These are phyloP conservation scores for Phytopythium aichiense DNA, from an alignment of 352 stramenopile genomes.

Conservation along the genomic window DNA sequence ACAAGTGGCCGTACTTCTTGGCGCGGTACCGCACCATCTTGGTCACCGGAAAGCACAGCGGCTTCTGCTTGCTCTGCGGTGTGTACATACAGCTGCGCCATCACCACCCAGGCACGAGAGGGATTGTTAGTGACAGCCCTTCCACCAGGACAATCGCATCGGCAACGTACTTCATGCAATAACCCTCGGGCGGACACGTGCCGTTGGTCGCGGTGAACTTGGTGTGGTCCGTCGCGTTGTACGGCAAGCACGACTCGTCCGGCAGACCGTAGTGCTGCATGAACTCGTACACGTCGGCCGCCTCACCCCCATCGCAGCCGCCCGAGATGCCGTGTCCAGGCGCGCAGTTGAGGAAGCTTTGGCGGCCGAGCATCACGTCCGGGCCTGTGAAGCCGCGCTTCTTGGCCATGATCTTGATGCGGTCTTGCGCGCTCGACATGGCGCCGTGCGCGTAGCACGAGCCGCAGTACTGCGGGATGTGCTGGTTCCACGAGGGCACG, in stretches of 20 bases:
- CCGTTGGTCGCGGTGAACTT: constrained; percentile 65
- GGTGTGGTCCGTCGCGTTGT: constrained; percentile 80
- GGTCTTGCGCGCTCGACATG: constrained; percentile 71
- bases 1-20: constrained; percentile 61
- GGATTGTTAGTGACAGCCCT: not conserved
- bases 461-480: constrained; percentile 85
- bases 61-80: constrained; percentile 31
- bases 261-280: constrained; percentile 69
- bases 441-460: constrained; percentile 79
- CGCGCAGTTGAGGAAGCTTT: constrained; percentile 82
- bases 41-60: constrained; percentile 68
- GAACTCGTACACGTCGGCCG: constrained; percentile 76
- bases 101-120: not conserved
- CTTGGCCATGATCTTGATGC: constrained; percentile 82
- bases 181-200: constrained; percentile 67
- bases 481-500: constrained; percentile 82
- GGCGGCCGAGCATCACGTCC: constrained; percentile 74
- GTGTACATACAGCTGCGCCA: constrained; percentile 73
- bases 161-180: constrained; percentile 78
- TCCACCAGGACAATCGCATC: not conserved
- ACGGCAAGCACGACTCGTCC: constrained; percentile 76
- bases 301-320: constrained; percentile 70
- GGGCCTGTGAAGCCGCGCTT: constrained; percentile 48
- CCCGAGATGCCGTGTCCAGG: constrained; percentile 60
- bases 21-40: constrained; percentile 80